Evolutionary conservation across 2,329 filamentous ascomycete genomes (phyloP), one percentile per base, ranked within the genome.

Genomic region (Sporothrix humicola): DNA sequence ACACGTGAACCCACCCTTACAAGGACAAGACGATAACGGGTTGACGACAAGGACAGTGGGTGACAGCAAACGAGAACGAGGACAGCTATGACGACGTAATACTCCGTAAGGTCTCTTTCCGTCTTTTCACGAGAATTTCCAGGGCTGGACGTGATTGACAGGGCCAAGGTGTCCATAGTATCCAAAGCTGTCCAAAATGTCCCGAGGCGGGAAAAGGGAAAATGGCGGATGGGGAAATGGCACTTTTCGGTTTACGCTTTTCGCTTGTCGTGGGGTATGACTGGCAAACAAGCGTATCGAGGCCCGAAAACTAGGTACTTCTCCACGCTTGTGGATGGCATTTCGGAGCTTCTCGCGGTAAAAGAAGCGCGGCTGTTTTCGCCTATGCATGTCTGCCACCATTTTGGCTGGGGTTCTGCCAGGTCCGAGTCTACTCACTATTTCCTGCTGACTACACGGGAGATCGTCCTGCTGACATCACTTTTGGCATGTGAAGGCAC

Each of bases 401-500:
- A 42, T 42, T 56, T 23, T 59, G 23, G 52, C 17, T 23, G 26
- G 54, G 58, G 2, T 26, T 26, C 44, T 26, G 44, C 63, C 46
- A 52, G 65, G 46, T 37, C 31, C 31, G 7, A 37, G 31, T 37
- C 31, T 37, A 37, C 31, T 37, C 31, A 37, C 31, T 37, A 37
- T 7, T 37, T 37, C 31, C 31, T 37, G 31, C 31, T 37, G 31
- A 37, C 31, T 23, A 37, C 12, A 20, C 23, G 46, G 65, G 65
- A 68, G 65, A 68, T 68, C 63, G 7, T 26, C 23, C 23, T 26
- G 20, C 44, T 68, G 63, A 46, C 10, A 48, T 15, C 10, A 23
- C 15, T 17, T 50, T 52, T 68, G 65, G 46, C 65, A 68, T 68
- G 65, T 68, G 65, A 68, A 68, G 31, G 7, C 31, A 37, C 31